Percentiles rank a stretch among this genome's conserved stretches.
phyloP scores from a whole-genome alignment of 2,329 filamentous ascomycete species.

The Clonostachys sp. region DNA sequence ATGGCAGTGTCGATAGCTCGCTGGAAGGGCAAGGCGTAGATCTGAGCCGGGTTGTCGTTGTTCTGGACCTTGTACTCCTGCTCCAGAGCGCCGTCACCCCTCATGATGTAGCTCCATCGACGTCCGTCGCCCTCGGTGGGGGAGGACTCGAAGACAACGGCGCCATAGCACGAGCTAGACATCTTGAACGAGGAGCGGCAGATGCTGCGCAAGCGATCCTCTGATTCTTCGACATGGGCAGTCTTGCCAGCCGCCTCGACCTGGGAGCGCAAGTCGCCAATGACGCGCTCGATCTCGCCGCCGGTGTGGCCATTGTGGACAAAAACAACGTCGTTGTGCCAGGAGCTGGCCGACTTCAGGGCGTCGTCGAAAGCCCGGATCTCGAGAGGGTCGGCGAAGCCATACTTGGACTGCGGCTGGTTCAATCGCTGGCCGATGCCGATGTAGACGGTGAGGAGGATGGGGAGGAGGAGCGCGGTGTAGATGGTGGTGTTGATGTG shows the following conservation, averaged over 20 bases:
- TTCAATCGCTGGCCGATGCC: constrained; percentile 74
- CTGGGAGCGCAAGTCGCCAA: constrained; percentile 33
- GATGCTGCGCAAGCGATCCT: constrained; percentile 23
- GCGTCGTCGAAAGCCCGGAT: constrained; percentile 62
- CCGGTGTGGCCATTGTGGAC: constrained; percentile 74
- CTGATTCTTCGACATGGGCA: constrained; percentile 11
- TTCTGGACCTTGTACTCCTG: constrained; percentile 49
- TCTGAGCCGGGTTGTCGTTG: constrained; percentile 56
- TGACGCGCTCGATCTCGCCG: constrained; percentile 67
- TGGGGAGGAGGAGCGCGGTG: constrained; percentile 50
- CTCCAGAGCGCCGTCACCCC: constrained; percentile 56
- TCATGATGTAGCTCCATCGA: constrained; percentile 69
- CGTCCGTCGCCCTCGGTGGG: constrained; percentile 49
- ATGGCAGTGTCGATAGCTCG: constrained; percentile 64
- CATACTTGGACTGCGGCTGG: constrained; percentile 66
- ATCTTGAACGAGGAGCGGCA: constrained; percentile 60
- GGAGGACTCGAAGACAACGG: constrained; percentile 66
- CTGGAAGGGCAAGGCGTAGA: constrained; percentile 66
- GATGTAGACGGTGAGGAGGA: constrained; percentile 51
- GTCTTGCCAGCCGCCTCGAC: constrained; percentile 15
- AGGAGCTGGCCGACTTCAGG: constrained; percentile 47
- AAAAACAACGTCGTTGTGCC: constrained; percentile 64
- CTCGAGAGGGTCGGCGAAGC: constrained; percentile 57
- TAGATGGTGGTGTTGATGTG: constrained; percentile 45
- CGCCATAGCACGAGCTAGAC: constrained; percentile 68